A percentile compares a stretch with the other conserved stretches of the same genome.
Evolutionary conservation across 345 rosid genomes (phyloP).

Genomic region (Balakata baccata): DNA sequence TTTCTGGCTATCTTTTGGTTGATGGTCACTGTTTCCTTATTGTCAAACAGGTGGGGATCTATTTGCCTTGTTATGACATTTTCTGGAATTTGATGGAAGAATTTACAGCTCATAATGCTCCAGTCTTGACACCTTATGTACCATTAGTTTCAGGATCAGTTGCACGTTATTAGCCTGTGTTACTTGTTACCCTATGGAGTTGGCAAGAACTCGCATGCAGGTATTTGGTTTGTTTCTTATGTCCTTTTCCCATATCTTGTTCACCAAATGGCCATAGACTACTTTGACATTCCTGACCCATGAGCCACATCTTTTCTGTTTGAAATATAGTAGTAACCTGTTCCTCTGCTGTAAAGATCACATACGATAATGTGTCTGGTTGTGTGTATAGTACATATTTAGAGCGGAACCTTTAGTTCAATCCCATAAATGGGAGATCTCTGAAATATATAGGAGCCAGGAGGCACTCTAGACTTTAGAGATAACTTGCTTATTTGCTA

Average conservation of each 20-base stretch:
- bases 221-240: constrained; percentile 27
- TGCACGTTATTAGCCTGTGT: constrained; percentile 87
- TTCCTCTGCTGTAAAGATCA: not conserved
- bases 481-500: not conserved
- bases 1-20: not conserved
- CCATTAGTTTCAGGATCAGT: constrained; percentile 73
- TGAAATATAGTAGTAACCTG: not conserved
- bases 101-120: constrained; percentile 40
- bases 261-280: constrained; percentile 52
- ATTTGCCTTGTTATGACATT: constrained; percentile 84
- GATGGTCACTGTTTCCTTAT: constrained; percentile 5
- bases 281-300: no score
- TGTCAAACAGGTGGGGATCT: constrained; percentile 76
- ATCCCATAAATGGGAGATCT: not conserved
- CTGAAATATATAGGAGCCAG: not conserved
- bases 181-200: constrained; percentile 87
- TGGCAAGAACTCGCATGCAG: constrained; percentile 99
- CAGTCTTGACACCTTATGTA: constrained; percentile 46
- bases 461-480: not conserved
- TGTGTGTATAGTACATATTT: not conserved
- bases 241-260: not conserved
- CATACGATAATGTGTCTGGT: not conserved
- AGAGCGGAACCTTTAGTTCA: not conserved
- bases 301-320: not conserved
- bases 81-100: constrained; percentile 71